Evolutionary conservation across 129 eudicot species (phyloP), one percentile per base, ranked within the genome.

Genomic region (Deinandra increscens): DNA sequence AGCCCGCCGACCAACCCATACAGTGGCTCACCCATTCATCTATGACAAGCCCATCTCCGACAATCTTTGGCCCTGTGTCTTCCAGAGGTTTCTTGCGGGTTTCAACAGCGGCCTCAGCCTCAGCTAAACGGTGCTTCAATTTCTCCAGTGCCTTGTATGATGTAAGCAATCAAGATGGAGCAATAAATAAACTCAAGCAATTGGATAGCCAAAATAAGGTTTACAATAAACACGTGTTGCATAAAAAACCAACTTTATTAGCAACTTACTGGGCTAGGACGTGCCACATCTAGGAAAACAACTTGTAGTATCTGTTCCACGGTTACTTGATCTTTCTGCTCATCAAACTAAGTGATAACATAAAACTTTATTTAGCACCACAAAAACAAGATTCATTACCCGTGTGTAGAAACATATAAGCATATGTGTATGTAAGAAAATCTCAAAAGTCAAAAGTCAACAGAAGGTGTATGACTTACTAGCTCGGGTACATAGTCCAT

Each of bases 241-340:
- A 15, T 33, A 29, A 53, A 29, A 58, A 5, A 41, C 19, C 19
- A 29, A 58, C 64, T n/a, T 46, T 45, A 44, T 42, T 9, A 8
- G 0, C n/a, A 22, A 71, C 94, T 82, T 86, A 91, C 95, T 17
- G 96, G 80, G 68, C 74, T 81, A 18, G 96, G 89, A 53, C 84
- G 96, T 63, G 86, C 87, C 23, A 67, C 84, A 46, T 91, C 94
- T 54, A 91, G 85, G 66, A 91, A 91, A 49, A 91, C 80, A 59
- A 88, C 97, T 74, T 84, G 83, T 62, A 91, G 86, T 71, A 91
- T 91, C 80, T 88, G 96, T 83, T 91, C 97, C 9, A 88, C 90
- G 38, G 87, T 90, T 64, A 86, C 88, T 74, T 70, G 96, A 75
- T 88, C 97, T 87, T 91, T 91, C 51, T 88, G 96, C 81, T 90